Percentiles rank a stretch among this genome's conserved stretches.
Conservation (phyloP, 148 eudicot species). For the Heliamphora exappendiculata region DNA sequence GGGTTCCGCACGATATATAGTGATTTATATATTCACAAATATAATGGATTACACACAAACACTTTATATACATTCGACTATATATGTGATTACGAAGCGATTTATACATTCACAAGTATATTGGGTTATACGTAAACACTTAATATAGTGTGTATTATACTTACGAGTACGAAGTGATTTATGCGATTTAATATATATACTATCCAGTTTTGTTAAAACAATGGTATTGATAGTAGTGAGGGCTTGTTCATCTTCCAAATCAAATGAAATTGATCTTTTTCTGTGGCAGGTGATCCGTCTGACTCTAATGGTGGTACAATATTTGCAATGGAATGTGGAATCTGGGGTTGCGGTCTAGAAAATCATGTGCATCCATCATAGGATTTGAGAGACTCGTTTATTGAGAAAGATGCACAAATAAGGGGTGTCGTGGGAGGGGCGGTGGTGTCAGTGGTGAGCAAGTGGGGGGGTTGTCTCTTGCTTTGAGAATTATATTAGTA, state of each 20-base stretch:
- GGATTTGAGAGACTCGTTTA: neutral
- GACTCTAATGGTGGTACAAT: conserved; percentile 12
- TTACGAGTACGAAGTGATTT: too few species aligned
- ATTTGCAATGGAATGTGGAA: conserved; percentile 26
- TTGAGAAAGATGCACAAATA: conserved; percentile 14
- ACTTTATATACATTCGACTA: too few species aligned
- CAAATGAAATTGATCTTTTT: conserved; percentile 23
- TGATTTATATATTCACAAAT: too few species aligned
- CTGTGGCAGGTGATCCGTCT: conserved; percentile 46
- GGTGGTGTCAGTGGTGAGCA: conserved; percentile 39
- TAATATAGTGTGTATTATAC: too few species aligned
- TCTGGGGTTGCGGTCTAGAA: conserved; percentile 20
- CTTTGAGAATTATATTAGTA: conserved; percentile 22
- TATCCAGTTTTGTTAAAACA: neutral
- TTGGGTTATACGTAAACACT: too few species aligned
- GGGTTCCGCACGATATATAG: too few species aligned
- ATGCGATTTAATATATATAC: too few species aligned
- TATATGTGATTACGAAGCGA: too few species aligned
- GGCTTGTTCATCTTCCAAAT: conserved; percentile 1
- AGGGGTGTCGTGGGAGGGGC: neutral
- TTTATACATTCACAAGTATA: too few species aligned
- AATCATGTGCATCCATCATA: neutral
- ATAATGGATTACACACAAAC: too few species aligned
- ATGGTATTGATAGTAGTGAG: conserved; percentile 29
- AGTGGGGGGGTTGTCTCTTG: conserved; percentile 28